Evolutionary conservation across 495 filamentous ascomycete genomes (phyloP).

Genomic region (Neurospora sp.): DNA sequence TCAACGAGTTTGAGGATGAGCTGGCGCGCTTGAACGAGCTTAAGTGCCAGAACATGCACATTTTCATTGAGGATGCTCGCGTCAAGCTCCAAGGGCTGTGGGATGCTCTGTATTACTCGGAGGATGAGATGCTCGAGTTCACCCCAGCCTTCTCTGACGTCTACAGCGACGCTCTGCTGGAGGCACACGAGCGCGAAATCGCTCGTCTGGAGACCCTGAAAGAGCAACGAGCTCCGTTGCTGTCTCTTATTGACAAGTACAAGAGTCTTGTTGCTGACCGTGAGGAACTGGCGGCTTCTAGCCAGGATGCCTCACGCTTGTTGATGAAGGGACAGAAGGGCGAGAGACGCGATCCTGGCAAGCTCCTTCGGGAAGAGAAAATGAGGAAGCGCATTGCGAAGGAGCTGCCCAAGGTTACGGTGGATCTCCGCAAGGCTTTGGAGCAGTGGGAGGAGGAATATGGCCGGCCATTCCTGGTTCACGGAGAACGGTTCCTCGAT

Average conservation of each 20-base stretch:
- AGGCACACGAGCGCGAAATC: constrained; percentile 84
- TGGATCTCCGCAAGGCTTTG: constrained; percentile 69
- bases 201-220: constrained; percentile 67
- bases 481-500: constrained; percentile 82
- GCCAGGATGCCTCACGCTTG: constrained; percentile 87
- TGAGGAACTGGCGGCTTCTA: constrained; percentile 75
- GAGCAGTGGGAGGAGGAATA: constrained; percentile 92
- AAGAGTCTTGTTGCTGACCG: constrained; percentile 76
- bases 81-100: constrained; percentile 86
- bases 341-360: constrained; percentile 84
- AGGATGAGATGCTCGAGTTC: constrained; percentile 97
- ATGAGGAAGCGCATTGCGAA: constrained; percentile 95
- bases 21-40: constrained; percentile 76
- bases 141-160: constrained; percentile 85
- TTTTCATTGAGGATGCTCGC: constrained; percentile 91
- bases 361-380: constrained; percentile 94
- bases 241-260: constrained; percentile 77
- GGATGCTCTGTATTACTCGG: constrained; percentile 87
- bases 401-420: constrained; percentile 84
- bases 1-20: constrained; percentile 93
- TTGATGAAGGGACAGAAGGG: constrained; percentile 82
- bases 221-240: constrained; percentile 76
- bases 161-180: constrained; percentile 81
- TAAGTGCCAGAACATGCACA: constrained; percentile 86
- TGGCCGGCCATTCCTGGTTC: constrained; percentile 83